Evolutionary conservation across 306 rosid genomes (phyloP).

Genomic region (Fragaria ananassa): DNA sequence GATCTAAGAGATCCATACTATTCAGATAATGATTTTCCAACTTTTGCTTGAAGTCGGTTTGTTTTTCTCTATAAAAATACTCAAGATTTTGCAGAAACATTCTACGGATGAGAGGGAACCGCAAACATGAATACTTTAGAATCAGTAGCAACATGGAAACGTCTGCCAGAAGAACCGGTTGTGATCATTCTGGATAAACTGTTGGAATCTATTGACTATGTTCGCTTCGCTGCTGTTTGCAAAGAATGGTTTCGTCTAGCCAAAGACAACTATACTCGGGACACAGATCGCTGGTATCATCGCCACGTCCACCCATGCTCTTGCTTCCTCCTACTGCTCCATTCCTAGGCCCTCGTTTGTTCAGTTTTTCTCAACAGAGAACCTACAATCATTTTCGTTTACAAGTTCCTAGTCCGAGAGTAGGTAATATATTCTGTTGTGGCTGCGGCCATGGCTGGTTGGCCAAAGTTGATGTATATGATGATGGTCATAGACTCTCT

Average conservation of each 20-base stretch:
- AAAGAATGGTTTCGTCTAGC: neutral
- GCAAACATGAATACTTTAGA: neutral
- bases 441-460: neutral
- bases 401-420: no score
- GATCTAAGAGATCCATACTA: no score
- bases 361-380: no score
- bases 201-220: neutral
- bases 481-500: neutral
- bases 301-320: neutral
- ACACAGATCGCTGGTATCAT: neutral
- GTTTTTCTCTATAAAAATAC: neutral
- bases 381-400: no score
- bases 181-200: neutral
- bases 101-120: neutral
- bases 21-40: no score
- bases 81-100: neutral
- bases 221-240: neutral
- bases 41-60: no score
- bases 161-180: neutral
- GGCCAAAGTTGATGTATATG: neutral
- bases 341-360: no score
- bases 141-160: no score
- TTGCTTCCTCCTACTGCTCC: neutral
- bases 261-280: neutral
- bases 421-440: neutral